Base-by-base conservation (phyloP, 176 grass and related monocot genomes). In the Zizania latifolia region DNA sequence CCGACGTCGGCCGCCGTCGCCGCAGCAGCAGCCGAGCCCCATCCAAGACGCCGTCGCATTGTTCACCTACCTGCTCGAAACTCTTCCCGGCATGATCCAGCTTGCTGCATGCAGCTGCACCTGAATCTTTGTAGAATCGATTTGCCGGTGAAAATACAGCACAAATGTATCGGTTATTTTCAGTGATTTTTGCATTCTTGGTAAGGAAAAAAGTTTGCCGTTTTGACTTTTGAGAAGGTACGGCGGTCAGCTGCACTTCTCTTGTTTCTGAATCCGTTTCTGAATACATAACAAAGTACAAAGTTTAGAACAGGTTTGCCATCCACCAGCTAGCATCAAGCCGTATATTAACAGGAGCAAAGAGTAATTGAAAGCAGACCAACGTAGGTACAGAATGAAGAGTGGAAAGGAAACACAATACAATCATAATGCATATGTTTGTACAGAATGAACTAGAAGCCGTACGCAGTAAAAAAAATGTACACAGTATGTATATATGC, bases 11-110 rank as follows among this genome's bases (percentile, higher is more conserved):
- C n/a, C n/a, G n/a, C n/a, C n/a, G n/a, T n/a, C n/a, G n/a, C n/a
- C n/a, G n/a, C n/a, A n/a, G n/a, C n/a, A n/a, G n/a, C n/a, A n/a
- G n/a, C n/a, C n/a, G n/a, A n/a, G n/a, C n/a, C n/a, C n/a, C n/a
- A n/a, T n/a, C n/a, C n/a, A n/a, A n/a, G n/a, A n/a, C n/a, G n/a
- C n/a, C n/a, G n/a, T n/a, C 37, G 95, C 86, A 4, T 27, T 86
- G 64, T 83, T 94, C 68, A 92, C 91, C 0, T 88, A 83, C 75
- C 26, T 94, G 22, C 84, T 98, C 28, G 89, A 89, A 78, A 86
- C 78, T 29, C 73, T 98, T 41, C 94, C 94, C 6, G 82, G 76
- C 31, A 55, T 82, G 71, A 74, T 89, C 31, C 67, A 74, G 41
- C 35, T 28, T n/a, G n/a, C n/a, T n/a, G n/a, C n/a, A n/a, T 27